phyloP scores from a whole-genome alignment of 2,329 filamentous ascomycete species.

The Coccinonectria pachysandricola region DNA sequence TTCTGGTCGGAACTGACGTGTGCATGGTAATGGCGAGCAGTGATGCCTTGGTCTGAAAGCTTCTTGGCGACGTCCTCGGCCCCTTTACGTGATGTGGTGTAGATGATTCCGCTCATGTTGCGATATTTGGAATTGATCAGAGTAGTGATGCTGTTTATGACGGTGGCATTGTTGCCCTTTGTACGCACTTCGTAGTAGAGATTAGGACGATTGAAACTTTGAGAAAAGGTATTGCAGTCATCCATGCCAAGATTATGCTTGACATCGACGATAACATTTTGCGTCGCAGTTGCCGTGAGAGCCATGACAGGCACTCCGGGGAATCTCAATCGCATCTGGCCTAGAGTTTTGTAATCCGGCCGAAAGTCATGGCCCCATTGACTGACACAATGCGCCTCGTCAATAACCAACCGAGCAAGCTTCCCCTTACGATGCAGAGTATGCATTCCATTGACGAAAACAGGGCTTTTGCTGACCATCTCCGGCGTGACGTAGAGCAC shows the following conservation, averaged over 20 bases:
- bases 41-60: slow-evolving; percentile 55
- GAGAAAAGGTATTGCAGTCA: slow-evolving; percentile 67
- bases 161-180: slow-evolving; percentile 51
- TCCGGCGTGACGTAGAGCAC: slow-evolving; percentile 93
- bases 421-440: slow-evolving; percentile 58
- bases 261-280: slow-evolving; percentile 85
- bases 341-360: slow-evolving; percentile 85
- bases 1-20: slow-evolving; percentile 60
- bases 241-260: slow-evolving; percentile 82
- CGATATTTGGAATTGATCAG: slow-evolving; percentile 62
- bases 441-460: slow-evolving; percentile 55
- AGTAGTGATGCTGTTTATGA: slow-evolving; percentile 40
- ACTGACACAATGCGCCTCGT: slow-evolving; percentile 98
- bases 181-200: slow-evolving; percentile 74
- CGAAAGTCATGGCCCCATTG: slow-evolving; percentile 99
- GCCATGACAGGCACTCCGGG: slow-evolving; percentile 84
- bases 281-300: slow-evolving; percentile 86
- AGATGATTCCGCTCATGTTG: slow-evolving; percentile 78
- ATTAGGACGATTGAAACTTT: slow-evolving; percentile 97
- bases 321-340: slow-evolving; percentile 61
- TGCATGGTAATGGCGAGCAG: slow-evolving; percentile 79
- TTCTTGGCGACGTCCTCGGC: slow-evolving; percentile 71
- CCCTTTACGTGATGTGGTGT: slow-evolving; percentile 75
- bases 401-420: slow-evolving; percentile 86
- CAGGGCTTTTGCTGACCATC: slow-evolving; percentile 77